Evolutionary conservation across 2,329 filamentous ascomycete species (phyloP).

Genomic region (Diplodia sapinea): DNA sequence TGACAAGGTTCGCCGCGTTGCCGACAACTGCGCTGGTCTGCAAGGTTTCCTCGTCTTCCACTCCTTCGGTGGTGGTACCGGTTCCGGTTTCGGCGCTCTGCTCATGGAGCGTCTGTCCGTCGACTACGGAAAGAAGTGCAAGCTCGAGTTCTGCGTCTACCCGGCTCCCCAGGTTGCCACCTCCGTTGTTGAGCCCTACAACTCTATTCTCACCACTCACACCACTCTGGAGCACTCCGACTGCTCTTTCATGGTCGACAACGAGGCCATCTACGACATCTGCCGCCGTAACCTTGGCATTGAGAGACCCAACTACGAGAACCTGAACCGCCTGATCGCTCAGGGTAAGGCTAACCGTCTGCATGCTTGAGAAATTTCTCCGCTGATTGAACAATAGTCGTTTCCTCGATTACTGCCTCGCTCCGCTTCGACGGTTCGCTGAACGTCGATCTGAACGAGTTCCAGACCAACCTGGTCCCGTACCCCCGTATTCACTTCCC

Average conservation of each 20-base stretch:
- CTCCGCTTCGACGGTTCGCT: slow-evolving; percentile 74
- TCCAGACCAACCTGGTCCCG: slow-evolving; percentile 77
- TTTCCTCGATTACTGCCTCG: slow-evolving; percentile 75
- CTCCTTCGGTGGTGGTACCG: slow-evolving; percentile 75
- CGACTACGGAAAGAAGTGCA: slow-evolving; percentile 78
- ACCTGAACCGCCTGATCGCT: slow-evolving; percentile 74
- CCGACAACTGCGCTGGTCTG: slow-evolving; percentile 74
- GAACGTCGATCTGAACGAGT: slow-evolving; percentile 77
- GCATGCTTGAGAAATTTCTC: neutral
- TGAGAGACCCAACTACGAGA: slow-evolving; percentile 70
- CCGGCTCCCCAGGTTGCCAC: slow-evolving; percentile 72
- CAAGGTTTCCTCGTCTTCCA: slow-evolving; percentile 78
- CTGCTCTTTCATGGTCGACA: slow-evolving; percentile 78
- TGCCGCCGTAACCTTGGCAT: slow-evolving; percentile 75
- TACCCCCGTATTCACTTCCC: slow-evolving; percentile 78
- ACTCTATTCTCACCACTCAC: slow-evolving; percentile 74
- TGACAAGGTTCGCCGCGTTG: slow-evolving; percentile 72
- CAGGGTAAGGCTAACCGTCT: slow-evolving; percentile 49
- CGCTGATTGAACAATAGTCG: slow-evolving; percentile 51
- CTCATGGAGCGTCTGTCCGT: slow-evolving; percentile 74
- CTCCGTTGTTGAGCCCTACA: slow-evolving; percentile 75
- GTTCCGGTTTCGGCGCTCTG: slow-evolving; percentile 74
- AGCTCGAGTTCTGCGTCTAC: slow-evolving; percentile 77
- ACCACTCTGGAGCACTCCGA: slow-evolving; percentile 80
- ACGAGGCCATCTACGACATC: slow-evolving; percentile 77